phyloP scores from a whole-genome alignment of 164 flowering plant genomes.

The Vitis cinerea region DNA sequence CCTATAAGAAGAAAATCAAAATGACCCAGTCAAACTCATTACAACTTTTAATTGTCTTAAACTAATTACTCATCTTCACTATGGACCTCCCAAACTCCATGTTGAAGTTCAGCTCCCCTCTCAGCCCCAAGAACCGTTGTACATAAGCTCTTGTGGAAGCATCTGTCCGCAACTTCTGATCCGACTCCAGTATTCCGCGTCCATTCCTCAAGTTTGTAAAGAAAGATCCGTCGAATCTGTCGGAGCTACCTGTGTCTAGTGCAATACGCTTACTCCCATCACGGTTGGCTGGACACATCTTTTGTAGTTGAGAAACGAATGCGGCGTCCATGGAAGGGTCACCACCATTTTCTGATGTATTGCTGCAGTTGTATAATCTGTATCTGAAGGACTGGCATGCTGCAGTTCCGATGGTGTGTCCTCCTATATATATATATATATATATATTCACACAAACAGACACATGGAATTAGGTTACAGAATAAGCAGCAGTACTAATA shows the following conservation, averaged over 20 bases:
- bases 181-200: too few species aligned
- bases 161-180: constrained; percentile 37
- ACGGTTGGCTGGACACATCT: constrained; percentile 13
- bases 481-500: too few species aligned
- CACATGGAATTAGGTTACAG: too few species aligned
- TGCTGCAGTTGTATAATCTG: constrained; percentile 51
- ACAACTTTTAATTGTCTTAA: too few species aligned
- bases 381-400: constrained; percentile 49
- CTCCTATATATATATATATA: constrained; percentile 30
- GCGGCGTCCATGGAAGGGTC: constrained; percentile 46
- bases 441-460: background rate
- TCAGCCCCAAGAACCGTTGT: constrained; percentile 31
- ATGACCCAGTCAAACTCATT: too few species aligned
- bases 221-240: constrained; percentile 38
- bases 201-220: constrained; percentile 33
- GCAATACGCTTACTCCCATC: constrained; percentile 35
- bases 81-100: constrained; percentile 51
- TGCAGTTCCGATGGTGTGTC: constrained; percentile 67
- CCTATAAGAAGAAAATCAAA: too few species aligned
- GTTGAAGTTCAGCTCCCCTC: constrained; percentile 39
- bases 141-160: constrained; percentile 26
- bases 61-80: constrained; percentile 53
- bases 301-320: constrained; percentile 25
- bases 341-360: constrained; percentile 25
- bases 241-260: constrained; percentile 43